Conservation (phyloP, 257 asterid genomes). For the Fraxinus cuspidata region DNA sequence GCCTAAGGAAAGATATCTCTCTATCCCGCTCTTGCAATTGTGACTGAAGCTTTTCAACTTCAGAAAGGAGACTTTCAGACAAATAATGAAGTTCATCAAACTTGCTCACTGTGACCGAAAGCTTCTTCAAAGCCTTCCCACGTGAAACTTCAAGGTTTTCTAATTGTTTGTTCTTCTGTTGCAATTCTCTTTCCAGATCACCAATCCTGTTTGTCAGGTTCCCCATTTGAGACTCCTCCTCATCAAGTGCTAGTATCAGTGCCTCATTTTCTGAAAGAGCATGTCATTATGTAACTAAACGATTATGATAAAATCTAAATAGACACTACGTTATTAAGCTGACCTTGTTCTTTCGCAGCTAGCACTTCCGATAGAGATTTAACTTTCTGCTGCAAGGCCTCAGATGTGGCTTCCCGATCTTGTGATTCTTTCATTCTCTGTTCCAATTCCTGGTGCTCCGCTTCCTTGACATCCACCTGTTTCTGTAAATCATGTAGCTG, state of each 20-base stretch:
- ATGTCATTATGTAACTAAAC: constrained; percentile 11
- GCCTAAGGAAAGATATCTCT: constrained; percentile 94
- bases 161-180: constrained; percentile 62
- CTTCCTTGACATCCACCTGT: constrained; percentile 52
- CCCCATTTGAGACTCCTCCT: constrained; percentile 90
- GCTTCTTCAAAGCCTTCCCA: constrained; percentile 84
- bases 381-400: constrained; percentile 58
- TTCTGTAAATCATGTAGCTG: constrained; percentile 53
- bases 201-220: constrained; percentile 58
- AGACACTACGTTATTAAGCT: constrained; percentile 26
- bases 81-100: constrained; percentile 90
- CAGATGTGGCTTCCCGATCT: constrained; percentile 51
- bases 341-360: constrained; percentile 92
- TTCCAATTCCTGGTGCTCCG: constrained; percentile 55
- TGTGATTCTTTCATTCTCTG: constrained; percentile 56
- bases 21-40: constrained; percentile 87
- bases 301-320: constrained; percentile 18
- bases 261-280: constrained; percentile 75
- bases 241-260: constrained; percentile 91
- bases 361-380: constrained; percentile 60
- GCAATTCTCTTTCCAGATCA: constrained; percentile 68
- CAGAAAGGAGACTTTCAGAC: constrained; percentile 82
- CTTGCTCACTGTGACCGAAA: constrained; percentile 85
- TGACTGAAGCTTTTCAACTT: constrained; percentile 94
- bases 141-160: constrained; percentile 91